phyloP scores from a whole-genome alignment of 768 basidiomycete species.

The Ramaria rubella region DNA sequence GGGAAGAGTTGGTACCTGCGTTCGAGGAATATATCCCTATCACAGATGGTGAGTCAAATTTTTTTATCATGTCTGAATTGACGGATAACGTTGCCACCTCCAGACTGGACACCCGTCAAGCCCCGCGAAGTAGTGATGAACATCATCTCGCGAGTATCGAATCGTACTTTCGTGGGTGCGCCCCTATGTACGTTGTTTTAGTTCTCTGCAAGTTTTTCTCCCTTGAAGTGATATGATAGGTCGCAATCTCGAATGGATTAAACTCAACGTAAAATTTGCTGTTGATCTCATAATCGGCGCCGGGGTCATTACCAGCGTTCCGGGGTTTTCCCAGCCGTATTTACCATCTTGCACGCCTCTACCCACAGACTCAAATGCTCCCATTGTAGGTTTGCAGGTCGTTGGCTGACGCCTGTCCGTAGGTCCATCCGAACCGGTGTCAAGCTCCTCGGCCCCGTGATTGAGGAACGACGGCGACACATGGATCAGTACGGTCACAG shows the following conservation, averaged over 20 bases:
- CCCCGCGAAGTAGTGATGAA: conserved; percentile 22
- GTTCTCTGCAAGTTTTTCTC: background rate
- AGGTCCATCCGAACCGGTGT: background rate
- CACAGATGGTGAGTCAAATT: conserved; percentile 9
- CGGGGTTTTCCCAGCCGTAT: conserved; percentile 11
- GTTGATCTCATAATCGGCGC: background rate
- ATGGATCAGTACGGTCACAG: conserved; percentile 5
- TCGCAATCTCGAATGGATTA: conserved; percentile 9
- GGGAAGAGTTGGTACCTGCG: conserved; percentile 37
- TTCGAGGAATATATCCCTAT: conserved; percentile 34
- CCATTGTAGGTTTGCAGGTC: background rate
- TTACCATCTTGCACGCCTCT: background rate
- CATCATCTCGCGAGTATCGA: conserved; percentile 36
- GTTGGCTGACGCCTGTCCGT: background rate
- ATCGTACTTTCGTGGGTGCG: conserved; percentile 44
- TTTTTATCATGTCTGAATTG: background rate
- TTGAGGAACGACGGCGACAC: conserved; percentile 8
- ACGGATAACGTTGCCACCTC: background rate
- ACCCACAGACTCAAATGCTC: background rate
- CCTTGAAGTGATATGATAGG: background rate
- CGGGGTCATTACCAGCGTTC: background rate
- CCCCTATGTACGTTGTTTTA: conserved; percentile 36
- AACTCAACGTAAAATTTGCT: conserved; percentile 6
- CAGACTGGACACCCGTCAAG: conserved; percentile 30
- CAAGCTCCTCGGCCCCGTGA: conserved; percentile 7